Evolutionary conservation across 305 asterid genomes (phyloP).

Genomic region (Fraxinus latifolia): DNA sequence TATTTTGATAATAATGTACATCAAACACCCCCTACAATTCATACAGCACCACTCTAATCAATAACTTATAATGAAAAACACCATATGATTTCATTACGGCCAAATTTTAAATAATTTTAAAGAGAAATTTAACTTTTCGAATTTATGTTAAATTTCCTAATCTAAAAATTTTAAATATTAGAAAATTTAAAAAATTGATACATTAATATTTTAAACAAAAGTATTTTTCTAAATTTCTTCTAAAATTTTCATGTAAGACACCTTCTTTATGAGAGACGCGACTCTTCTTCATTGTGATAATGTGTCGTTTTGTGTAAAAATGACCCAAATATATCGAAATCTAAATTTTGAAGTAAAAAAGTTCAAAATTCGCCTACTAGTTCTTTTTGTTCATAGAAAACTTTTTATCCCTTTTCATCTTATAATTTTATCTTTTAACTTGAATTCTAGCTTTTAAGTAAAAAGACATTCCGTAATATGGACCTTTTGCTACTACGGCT

Average conservation of each 20-base stretch:
- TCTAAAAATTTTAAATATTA: background rate
- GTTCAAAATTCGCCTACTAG: background rate
- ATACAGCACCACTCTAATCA: background rate
- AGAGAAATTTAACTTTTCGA: background rate
- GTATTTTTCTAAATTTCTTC: background rate
- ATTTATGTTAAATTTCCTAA: background rate
- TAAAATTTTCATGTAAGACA: background rate
- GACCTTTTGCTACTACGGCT: background rate
- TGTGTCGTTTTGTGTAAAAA: too few relatives aligned
- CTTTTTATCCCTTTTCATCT: background rate
- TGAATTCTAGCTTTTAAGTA: background rate
- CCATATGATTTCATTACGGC: too few relatives aligned
- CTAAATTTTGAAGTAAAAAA: too few relatives aligned
- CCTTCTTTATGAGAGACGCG: background rate
- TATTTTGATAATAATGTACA: too few relatives aligned
- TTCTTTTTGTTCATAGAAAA: background rate
- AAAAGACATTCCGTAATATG: background rate
- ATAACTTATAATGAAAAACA: background rate
- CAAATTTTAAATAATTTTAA: too few relatives aligned
- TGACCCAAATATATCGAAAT: too few relatives aligned
- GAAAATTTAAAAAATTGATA: background rate
- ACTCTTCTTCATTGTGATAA: background rate
- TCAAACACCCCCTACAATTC: background rate
- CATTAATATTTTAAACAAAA: too few relatives aligned
- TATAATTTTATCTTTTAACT: background rate